Base-by-base conservation (phyloP, 345 rosid genomes). In the Carallia pectinifolia region DNA sequence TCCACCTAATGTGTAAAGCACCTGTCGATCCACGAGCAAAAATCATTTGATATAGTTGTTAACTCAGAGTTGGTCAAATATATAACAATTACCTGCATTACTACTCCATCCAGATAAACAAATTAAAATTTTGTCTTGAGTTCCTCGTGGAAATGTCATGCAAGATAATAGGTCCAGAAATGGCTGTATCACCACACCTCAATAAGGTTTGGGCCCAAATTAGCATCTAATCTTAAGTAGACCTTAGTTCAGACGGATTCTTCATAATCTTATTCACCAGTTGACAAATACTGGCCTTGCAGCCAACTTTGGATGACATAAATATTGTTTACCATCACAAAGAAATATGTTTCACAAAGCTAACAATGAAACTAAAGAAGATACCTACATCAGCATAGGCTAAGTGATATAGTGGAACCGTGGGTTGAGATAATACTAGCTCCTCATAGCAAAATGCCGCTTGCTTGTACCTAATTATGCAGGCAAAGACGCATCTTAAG, bases 361-460 rank as follows among this genome's bases (percentile, higher is more conserved):
- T 90, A 44, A 44, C 12, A 12, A 77, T 0, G 97, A 88, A 79
- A 86, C 86, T 47, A 70, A 6, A 63, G 9, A 63, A 44, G 58
- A 19, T 40, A 64, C 96, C 81, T 69, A 93, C 98, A 80, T 93
- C 97, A 36, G 98, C 98, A 74, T 89, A 90, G 62, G 92, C 81
- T 61, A 90, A 72, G 77, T 90, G 98, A 81, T 86, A 82, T 40
- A 90, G 77, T 0, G 98, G 90, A 75, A 85, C 86, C 1, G 89
- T 89, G 13, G 97, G 98, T 72, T 89, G 97, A 61, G 89, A 80
- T 74, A 96, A 58, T 71, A 96, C 84, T 68, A 96, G 87, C 81
- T 96, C 99, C 84, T 96, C 99, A 66, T 90, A 90, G 88, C 99
- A 96, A 81, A 96, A 96, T 44, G 93, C 96, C 19, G 99, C 97